Evolutionary conservation across 768 basidiomycete genomes (phyloP).

Genomic region (Boletus insuetus): DNA sequence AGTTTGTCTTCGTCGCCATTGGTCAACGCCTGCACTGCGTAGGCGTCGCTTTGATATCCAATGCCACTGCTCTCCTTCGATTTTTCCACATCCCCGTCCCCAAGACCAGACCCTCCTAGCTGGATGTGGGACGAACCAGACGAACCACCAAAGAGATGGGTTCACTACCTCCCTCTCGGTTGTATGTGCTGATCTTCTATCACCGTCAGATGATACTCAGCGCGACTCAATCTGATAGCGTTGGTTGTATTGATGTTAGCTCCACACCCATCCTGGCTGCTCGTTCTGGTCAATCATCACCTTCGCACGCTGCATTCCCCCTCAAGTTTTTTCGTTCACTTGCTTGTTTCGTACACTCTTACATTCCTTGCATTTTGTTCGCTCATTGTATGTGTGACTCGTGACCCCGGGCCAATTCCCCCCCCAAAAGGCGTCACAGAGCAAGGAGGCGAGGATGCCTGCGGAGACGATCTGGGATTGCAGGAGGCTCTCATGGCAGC

Average conservation of each 20-base stretch:
- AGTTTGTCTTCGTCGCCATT: neutral
- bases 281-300: constrained; percentile 66
- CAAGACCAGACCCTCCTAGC: constrained; percentile 8
- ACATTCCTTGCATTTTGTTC: constrained; percentile 70
- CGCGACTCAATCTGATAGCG: constrained; percentile 28
- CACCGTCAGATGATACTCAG: neutral
- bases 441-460: constrained; percentile 30
- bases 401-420: constrained; percentile 70
- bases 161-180: constrained; percentile 55
- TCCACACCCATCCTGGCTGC: constrained; percentile 73
- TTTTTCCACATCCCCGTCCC: constrained; percentile 10
- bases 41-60: constrained; percentile 1
- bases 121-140: constrained; percentile 29
- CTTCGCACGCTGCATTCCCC: constrained; percentile 51
- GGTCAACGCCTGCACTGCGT: neutral
- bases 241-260: constrained; percentile 57
- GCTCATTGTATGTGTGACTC: constrained; percentile 65
- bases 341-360: constrained; percentile 59
- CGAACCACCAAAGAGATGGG: constrained; percentile 47
- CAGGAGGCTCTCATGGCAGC: constrained; percentile 59
- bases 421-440: constrained; percentile 18
- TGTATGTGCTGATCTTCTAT: constrained; percentile 35
- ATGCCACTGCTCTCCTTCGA: constrained; percentile 34
- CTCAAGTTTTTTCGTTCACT: constrained; percentile 48
- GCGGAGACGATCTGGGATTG: constrained; percentile 46